Percentiles rank a stretch among this genome's conserved stretches.
Evolutionary conservation across 2,329 filamentous ascomycete species (phyloP).

Genomic region (Sclerotinia glacialis): DNA sequence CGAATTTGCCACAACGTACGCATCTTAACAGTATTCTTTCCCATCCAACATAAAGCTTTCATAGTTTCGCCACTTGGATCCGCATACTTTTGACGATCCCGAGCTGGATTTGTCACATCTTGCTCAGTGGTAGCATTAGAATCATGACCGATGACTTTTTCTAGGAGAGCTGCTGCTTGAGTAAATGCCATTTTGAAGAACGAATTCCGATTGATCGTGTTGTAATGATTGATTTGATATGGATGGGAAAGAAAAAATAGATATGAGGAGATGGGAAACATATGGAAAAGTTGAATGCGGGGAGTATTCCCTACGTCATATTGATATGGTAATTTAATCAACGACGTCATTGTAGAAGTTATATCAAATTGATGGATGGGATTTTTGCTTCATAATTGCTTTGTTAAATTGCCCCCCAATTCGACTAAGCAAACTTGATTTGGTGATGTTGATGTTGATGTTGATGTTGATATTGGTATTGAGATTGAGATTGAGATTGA

Average conservation of each 20-base stretch:
- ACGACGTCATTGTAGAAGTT: constrained; percentile 8
- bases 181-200: constrained; percentile 52
- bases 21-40: constrained; percentile 74
- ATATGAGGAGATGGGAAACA: not conserved
- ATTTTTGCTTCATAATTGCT: not conserved
- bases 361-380: not conserved
- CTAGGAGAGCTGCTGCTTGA: constrained; percentile 65
- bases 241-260: not conserved
- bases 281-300: not conserved
- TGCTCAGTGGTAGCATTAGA: constrained; percentile 64
- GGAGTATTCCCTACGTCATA: constrained; percentile 13
- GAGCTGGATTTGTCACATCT: constrained; percentile 64
- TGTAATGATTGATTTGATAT: not conserved
- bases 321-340: not conserved
- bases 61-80: constrained; percentile 59
- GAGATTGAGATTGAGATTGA: no score
- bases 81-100: constrained; percentile 50
- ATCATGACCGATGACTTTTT: constrained; percentile 66
- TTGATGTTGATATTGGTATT: no score
- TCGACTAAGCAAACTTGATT: not conserved
- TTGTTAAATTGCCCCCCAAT: not conserved
- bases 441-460: no score
- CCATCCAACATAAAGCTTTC: constrained; percentile 79
- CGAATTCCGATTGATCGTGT: not conserved
- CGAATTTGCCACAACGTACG: constrained; percentile 32